A percentile compares a stretch with the other conserved stretches of the same genome.
Conservation (phyloP, 345 rosid genomes). For the Gossypioides kirkii region DNA sequence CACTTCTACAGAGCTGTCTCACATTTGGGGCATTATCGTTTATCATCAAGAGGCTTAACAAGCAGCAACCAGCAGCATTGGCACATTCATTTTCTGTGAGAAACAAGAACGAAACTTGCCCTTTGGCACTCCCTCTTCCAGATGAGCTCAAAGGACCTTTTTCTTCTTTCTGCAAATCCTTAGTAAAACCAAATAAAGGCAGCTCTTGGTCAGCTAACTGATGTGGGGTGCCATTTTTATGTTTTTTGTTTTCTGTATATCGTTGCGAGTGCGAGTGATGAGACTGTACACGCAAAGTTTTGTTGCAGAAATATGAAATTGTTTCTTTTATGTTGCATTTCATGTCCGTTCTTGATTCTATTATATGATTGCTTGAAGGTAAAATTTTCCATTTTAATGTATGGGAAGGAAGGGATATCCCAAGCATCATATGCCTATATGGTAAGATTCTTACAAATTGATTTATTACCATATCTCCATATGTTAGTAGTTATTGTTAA, state of each 20-base stretch:
- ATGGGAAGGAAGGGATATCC: not conserved
- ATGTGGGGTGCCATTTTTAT: not conserved
- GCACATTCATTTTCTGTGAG: constrained; percentile 47
- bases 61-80: constrained; percentile 71
- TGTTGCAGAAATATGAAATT: not conserved
- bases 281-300: not conserved
- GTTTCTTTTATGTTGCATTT: not conserved
- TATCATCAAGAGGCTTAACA: constrained; percentile 70
- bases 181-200: constrained; percentile 37
- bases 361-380: too few relatives aligned
- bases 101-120: constrained; percentile 26
- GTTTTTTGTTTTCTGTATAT: not conserved
- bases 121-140: constrained; percentile 54
- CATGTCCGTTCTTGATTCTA: not conserved
- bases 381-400: not conserved
- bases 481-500: not conserved
- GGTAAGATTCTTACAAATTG: not conserved
- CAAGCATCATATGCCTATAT: not conserved
- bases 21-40: constrained; percentile 84
- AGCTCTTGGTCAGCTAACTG: constrained; percentile 19
- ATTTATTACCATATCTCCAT: not conserved
- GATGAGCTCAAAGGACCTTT: constrained; percentile 63
- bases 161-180: constrained; percentile 60
- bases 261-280: not conserved
- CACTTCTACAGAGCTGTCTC: constrained; percentile 46